Conservation (phyloP, 257 asterid species). For the Nyctanthes arbortristis region DNA sequence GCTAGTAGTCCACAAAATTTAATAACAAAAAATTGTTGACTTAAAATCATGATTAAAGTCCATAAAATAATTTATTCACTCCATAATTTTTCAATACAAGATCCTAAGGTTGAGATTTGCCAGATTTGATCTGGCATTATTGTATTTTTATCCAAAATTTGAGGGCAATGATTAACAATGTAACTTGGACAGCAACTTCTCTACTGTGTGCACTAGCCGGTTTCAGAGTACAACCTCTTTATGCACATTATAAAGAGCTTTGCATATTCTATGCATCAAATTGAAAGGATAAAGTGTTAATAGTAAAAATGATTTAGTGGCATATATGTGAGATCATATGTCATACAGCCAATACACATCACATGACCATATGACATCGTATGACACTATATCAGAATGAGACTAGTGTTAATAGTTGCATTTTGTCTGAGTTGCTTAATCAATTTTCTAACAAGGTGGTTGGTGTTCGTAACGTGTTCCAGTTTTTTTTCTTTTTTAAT, state of each 20-base stretch:
- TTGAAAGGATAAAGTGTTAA: too few species aligned
- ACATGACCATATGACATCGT: too few species aligned
- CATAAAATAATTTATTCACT: slow-evolving; percentile 1
- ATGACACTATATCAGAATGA: too few species aligned
- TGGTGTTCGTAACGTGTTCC: too few species aligned
- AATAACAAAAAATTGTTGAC: slow-evolving; percentile 22
- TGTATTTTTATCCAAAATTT: neutral
- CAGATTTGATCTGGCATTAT: slow-evolving; percentile 21
- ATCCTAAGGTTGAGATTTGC: slow-evolving; percentile 41
- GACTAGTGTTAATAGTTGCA: too few species aligned
- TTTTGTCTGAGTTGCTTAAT: too few species aligned
- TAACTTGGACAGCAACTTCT: slow-evolving; percentile 25
- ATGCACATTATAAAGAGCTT: neutral
- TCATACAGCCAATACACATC: too few species aligned
- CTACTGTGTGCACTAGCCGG: slow-evolving; percentile 29
- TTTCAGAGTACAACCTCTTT: slow-evolving; percentile 29
- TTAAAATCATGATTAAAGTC: slow-evolving; percentile 19
- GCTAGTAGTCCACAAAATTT: slow-evolving; percentile 20
- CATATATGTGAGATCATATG: too few species aligned
- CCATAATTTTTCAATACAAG: slow-evolving; percentile 29
- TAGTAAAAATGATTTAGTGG: too few species aligned
- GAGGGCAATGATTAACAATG: slow-evolving; percentile 23
- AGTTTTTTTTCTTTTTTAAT: too few species aligned
- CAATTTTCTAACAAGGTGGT: too few species aligned
- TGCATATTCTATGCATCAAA: too few species aligned